Base-by-base conservation (phyloP, 768 basidiomycete species). In the Neoboletus subvelutipes region DNA sequence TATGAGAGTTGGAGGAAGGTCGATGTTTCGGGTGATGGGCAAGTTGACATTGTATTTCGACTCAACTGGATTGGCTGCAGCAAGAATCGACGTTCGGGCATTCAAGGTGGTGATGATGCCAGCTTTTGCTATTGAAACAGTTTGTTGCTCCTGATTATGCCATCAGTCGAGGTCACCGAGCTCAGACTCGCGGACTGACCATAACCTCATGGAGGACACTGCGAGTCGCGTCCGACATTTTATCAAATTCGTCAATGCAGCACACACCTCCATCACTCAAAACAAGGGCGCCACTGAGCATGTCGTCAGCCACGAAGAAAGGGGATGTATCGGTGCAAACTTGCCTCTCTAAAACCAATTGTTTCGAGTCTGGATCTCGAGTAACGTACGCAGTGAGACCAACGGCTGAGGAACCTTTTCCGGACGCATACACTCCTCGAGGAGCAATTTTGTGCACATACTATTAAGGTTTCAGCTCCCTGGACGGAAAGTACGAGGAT, bases 401-500 rank as follows among this genome's bases (percentile, higher is more conserved):
- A 57, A 99, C 97, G 18, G 97, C 97, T 0, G 96, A 98, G 7
- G 95, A 98, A 20, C 97, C 95, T 71, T 98, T 98, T 11, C 97
- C 97, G 3, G 94, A 97, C 0, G 97, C 92, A 73, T 93, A 99
- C 9, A 99, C 96, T 34, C 97, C 97, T 55, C 97, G 83, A 34
- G 97, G 97, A 1, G 97, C 96, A 58, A 99, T 94, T 76, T 98
- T 96, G 75, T 99, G 95, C 0, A 99, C 97, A 71, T 98, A 98
- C 94, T 98, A 65, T 4, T 22, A 29, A 10, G 11, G 2, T 0
- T 26, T 62, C 18, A 62, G 42, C 4, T 46, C 7, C 1, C 22
- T 22, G 6, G 11, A 7, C 7, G 18, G 17, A 54, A 12, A 28
- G 22, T 1, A 56, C 24, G 8, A 33, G 9, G 37, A 17, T 29